Percentiles rank a stretch among this genome's conserved stretches.
Conservation (phyloP, 2,329 filamentous ascomycete genomes). For the Pseudopyricularia cyperi region DNA sequence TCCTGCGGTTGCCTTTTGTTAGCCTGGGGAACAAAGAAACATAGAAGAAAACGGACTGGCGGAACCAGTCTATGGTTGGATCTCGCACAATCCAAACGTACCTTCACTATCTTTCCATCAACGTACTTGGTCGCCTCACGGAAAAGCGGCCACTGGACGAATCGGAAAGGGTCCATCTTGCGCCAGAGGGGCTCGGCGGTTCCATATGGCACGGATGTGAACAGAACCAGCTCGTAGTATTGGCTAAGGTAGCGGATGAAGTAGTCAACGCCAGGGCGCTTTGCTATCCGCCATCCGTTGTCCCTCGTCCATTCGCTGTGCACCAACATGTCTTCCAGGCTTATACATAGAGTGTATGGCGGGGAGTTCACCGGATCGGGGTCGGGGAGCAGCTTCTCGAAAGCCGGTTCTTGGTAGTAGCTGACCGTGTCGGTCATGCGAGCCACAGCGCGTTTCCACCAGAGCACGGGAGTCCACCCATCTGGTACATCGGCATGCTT, state of each 20-base stretch:
- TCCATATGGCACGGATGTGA: slow-evolving; percentile 75
- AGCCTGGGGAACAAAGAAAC: not conserved
- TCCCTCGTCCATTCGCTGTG: slow-evolving; percentile 92
- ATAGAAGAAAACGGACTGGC: too few relatives aligned
- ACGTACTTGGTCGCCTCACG: slow-evolving; percentile 96
- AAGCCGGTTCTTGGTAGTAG: slow-evolving; percentile 94
- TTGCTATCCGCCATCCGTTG: slow-evolving; percentile 89
- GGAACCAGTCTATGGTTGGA: not conserved
- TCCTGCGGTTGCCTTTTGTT: slow-evolving; percentile 42
- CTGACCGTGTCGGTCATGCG: slow-evolving; percentile 63
- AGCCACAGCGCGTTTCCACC: slow-evolving; percentile 70
- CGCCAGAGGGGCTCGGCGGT: slow-evolving; percentile 79
- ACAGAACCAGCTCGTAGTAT: slow-evolving; percentile 96
- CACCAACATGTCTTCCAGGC: slow-evolving; percentile 83
- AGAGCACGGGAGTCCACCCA: slow-evolving; percentile 62
- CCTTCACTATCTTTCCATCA: slow-evolving; percentile 93
- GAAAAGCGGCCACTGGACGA: slow-evolving; percentile 91
- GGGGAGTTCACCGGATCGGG: slow-evolving; percentile 66
- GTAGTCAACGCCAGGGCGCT: slow-evolving; percentile 91
- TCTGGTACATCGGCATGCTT: slow-evolving; percentile 61
- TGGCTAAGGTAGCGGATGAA: slow-evolving; percentile 93
- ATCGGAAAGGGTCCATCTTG: slow-evolving; percentile 89
- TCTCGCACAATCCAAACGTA: slow-evolving; percentile 21
- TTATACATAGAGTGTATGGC: slow-evolving; percentile 86
- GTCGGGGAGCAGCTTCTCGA: slow-evolving; percentile 82